These are phyloP conservation scores for Erythrobasidium hasegawianum DNA, from an alignment of 1,284 basidiomycete genomes.

Conservation along the genomic window DNA sequence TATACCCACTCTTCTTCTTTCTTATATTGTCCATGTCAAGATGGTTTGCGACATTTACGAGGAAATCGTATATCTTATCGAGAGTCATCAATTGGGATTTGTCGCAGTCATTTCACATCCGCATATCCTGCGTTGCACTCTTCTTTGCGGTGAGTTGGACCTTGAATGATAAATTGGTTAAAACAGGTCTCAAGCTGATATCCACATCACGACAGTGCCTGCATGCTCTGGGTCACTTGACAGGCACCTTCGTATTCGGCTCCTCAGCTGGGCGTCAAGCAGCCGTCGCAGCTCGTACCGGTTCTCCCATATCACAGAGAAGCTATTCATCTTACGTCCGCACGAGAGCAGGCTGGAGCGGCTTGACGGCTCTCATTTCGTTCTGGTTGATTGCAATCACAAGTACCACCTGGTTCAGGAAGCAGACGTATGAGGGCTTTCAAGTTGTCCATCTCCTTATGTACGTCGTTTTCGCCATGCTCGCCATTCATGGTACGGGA, in stretches of 20 bases:
- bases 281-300: background rate
- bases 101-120: slow-evolving; percentile 26
- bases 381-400: slow-evolving; percentile 5
- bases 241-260: slow-evolving; percentile 15
- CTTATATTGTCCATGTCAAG: slow-evolving; percentile 20
- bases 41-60: slow-evolving; percentile 24
- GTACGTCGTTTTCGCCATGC: slow-evolving; percentile 29
- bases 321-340: background rate
- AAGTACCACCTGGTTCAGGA: slow-evolving; percentile 1
- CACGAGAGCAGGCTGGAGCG: slow-evolving; percentile 17
- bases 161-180: no score
- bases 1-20: slow-evolving; percentile 25
- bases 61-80: slow-evolving; percentile 17
- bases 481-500: slow-evolving; percentile 14
- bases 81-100: slow-evolving; percentile 26
- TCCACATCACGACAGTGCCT: no score
- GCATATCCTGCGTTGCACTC: slow-evolving; percentile 6
- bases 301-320: no score
- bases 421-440: slow-evolving; percentile 9
- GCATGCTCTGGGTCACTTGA: slow-evolving; percentile 9
- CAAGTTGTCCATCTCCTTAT: slow-evolving; percentile 23
- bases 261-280: slow-evolving; percentile 1
- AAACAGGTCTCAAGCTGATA: no score
- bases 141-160: slow-evolving; percentile 6
- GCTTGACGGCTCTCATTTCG: slow-evolving; percentile 3